Evolutionary conservation across 2,329 filamentous ascomycete genomes (phyloP).

Genomic region (Phialemoniopsis sp.): DNA sequence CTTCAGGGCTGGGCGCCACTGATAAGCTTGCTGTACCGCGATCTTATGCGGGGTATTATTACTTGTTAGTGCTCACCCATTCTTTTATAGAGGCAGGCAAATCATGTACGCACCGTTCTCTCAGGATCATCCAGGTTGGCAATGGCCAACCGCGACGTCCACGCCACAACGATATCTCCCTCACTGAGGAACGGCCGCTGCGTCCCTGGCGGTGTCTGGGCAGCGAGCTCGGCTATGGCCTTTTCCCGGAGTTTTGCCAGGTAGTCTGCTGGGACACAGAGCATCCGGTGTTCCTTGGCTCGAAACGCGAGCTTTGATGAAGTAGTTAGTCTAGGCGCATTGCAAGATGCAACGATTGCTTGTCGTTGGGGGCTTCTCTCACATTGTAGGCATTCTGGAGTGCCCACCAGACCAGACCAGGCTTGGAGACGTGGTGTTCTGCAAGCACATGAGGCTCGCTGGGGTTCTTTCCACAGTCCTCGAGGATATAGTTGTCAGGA

Average conservation of each 20-base stretch:
- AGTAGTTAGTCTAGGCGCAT: no score
- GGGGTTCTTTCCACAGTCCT: constrained; percentile 6
- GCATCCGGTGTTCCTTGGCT: constrained; percentile 21
- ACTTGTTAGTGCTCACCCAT: no score
- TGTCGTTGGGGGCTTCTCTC: no score
- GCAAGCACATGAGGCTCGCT: constrained; percentile 13
- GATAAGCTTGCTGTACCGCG: constrained; percentile 10
- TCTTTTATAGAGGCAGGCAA: no score
- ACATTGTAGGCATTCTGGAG: constrained; percentile 17
- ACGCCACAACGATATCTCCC: constrained; percentile 29
- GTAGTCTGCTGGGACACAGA: constrained; percentile 24
- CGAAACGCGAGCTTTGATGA: background rate
- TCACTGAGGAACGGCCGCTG: constrained; percentile 26
- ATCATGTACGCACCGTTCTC: constrained; percentile 24
- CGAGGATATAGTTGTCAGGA: constrained; percentile 24
- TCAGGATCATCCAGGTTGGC: constrained; percentile 10
- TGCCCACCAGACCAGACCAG: constrained; percentile 14
- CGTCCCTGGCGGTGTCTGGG: constrained; percentile 1
- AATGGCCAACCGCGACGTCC: constrained; percentile 22
- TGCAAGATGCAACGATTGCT: no score
- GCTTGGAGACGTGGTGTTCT: constrained; percentile 9
- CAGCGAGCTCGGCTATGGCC: constrained; percentile 17
- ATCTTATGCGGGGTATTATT: no score
- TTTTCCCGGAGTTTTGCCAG: constrained; percentile 16
- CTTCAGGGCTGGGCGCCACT: constrained; percentile 11